Conservation (phyloP, 257 asterid genomes). For the Jacaranda mimosifolia region DNA sequence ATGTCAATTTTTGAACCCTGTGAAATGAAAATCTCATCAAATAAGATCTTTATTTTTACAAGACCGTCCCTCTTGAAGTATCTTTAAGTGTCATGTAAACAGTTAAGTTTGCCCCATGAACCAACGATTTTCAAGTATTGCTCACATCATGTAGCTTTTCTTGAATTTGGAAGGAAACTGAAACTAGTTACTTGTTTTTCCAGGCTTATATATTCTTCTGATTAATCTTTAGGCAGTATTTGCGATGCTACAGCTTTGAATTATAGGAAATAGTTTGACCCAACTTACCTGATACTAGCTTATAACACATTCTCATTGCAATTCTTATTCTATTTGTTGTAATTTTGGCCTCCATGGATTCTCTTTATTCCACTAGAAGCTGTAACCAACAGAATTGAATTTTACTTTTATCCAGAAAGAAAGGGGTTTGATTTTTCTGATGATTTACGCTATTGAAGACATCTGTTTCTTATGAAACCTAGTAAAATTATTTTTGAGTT, state of each 20-base stretch:
- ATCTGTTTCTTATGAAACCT: background rate
- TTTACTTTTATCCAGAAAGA: slow-evolving; percentile 18
- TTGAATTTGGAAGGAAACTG: background rate
- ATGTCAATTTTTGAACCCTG: background rate
- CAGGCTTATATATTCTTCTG: slow-evolving; percentile 1
- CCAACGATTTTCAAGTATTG: background rate
- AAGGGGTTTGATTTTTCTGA: background rate
- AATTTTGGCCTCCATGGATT: background rate
- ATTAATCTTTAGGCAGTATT: slow-evolving; percentile 12
- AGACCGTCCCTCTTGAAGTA: slow-evolving; percentile 13
- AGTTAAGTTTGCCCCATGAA: background rate
- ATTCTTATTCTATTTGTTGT: slow-evolving; percentile 5
- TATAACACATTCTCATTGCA: background rate
- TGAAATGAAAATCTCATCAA: slow-evolving; percentile 4
- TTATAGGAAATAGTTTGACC: background rate
- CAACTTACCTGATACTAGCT: background rate
- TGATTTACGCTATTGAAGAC: slow-evolving; percentile 12
- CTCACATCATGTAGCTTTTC: slow-evolving; percentile 11
- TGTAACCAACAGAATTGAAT: slow-evolving; percentile 7
- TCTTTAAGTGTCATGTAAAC: slow-evolving; percentile 4
- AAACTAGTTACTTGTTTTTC: slow-evolving; percentile 15
- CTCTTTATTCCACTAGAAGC: background rate
- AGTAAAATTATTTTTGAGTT: background rate
- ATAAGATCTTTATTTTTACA: slow-evolving; percentile 18
- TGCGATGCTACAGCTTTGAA: background rate